These are phyloP conservation scores for Globisporangium cylindrosporum DNA, from an alignment of 352 stramenopile species.

Conservation along the genomic window DNA sequence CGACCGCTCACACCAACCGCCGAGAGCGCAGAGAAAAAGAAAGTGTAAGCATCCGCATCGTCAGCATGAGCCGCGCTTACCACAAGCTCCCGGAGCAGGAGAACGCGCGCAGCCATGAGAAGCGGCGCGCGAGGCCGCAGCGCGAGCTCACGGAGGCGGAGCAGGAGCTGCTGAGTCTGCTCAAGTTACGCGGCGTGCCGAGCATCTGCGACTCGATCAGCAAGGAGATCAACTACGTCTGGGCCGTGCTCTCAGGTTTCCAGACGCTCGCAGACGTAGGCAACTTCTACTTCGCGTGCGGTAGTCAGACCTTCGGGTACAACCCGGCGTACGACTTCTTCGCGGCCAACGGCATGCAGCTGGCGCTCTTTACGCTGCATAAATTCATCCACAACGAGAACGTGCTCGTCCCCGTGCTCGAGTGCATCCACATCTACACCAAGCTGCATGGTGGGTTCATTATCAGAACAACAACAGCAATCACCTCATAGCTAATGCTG, in stretches of 20 bases:
- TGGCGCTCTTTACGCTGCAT: conserved; percentile 63
- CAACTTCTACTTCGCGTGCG: conserved; percentile 81
- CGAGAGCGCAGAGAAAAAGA: neutral
- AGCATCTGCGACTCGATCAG: conserved; percentile 73
- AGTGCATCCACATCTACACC: conserved; percentile 65
- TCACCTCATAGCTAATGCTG: neutral
- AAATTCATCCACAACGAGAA: conserved; percentile 77
- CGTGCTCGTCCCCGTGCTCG: conserved; percentile 60
- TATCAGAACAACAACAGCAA: neutral
- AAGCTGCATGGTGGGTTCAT: conserved; percentile 53
- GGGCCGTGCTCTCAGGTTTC: conserved; percentile 68
- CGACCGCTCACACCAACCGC: neutral
- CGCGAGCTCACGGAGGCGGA: conserved; percentile 51
- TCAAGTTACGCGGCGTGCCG: conserved; percentile 57
- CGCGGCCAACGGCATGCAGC: conserved; percentile 53
- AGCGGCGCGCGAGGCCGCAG: conserved; percentile 7
- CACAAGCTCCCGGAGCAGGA: conserved; percentile 22
- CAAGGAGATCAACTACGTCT: conserved; percentile 76
- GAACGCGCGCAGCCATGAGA: neutral
- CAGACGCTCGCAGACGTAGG: conserved; percentile 60
- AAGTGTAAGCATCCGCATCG: neutral
- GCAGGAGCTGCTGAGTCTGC: conserved; percentile 56
- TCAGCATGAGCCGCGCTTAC: conserved; percentile 28
- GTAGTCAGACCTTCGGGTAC: conserved; percentile 57
- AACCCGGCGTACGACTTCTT: conserved; percentile 71